phyloP scores from a whole-genome alignment of 2,329 filamentous ascomycete genomes.

The Trichoderma atrobrunneum region DNA sequence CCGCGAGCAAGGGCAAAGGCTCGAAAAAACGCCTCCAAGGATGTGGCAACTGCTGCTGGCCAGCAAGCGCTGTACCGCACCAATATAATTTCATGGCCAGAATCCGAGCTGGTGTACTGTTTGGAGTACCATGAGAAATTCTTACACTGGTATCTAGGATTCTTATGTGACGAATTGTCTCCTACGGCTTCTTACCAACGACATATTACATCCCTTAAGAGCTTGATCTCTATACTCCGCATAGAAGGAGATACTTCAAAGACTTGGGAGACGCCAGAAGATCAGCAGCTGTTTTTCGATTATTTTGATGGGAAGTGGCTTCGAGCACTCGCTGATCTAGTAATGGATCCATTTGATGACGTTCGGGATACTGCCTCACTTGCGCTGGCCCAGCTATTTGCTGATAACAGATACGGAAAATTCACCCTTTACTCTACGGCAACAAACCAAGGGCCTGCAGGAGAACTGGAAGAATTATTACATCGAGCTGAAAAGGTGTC shows the following conservation, averaged over 20 bases:
- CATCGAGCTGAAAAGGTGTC: slow-evolving; percentile 56
- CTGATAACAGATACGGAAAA: slow-evolving; percentile 35
- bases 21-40: slow-evolving; percentile 33
- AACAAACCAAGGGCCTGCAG: slow-evolving; percentile 22
- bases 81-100: slow-evolving; percentile 40
- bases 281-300: slow-evolving; percentile 41
- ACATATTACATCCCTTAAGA: slow-evolving; percentile 76
- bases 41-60: slow-evolving; percentile 8
- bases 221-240: slow-evolving; percentile 63
- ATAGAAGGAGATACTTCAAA: slow-evolving; percentile 60
- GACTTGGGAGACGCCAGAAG: slow-evolving; percentile 38
- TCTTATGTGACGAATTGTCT: slow-evolving; percentile 70
- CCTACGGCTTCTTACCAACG: slow-evolving; percentile 86
- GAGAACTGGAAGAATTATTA: slow-evolving; percentile 47
- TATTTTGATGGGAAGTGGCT: slow-evolving; percentile 51
- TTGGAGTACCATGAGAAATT: slow-evolving; percentile 60
- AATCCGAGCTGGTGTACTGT: slow-evolving; percentile 37
- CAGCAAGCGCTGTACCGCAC: slow-evolving; percentile 38
- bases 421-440: slow-evolving; percentile 25
- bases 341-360: slow-evolving; percentile 91
- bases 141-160: slow-evolving; percentile 69
- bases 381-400: slow-evolving; percentile 50
- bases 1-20: slow-evolving; percentile 35
- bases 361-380: slow-evolving; percentile 62
- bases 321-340: slow-evolving; percentile 69